Conservation (phyloP, 2,329 filamentous ascomycete genomes). For the Cryphonectria parasitica region DNA sequence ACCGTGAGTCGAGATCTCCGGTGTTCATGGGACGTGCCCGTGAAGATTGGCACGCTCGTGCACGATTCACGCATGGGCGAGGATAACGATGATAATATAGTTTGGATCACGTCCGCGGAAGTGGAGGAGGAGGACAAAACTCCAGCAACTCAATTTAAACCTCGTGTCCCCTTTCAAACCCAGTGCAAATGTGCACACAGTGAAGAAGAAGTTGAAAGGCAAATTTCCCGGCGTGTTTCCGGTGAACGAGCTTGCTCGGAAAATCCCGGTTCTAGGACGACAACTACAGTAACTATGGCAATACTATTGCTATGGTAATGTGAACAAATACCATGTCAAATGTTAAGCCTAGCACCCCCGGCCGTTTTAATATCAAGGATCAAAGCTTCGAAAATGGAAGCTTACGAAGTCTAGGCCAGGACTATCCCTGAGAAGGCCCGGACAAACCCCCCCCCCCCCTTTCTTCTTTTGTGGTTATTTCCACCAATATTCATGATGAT, state of each 20-base stretch:
- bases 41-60: neutral
- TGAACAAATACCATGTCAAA: conserved; percentile 1
- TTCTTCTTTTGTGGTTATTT: neutral
- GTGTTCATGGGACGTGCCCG: neutral
- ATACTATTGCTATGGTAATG: neutral
- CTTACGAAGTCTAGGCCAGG: neutral
- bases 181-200: neutral
- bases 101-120: neutral
- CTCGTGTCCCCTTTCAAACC: neutral
- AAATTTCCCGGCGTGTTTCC: neutral
- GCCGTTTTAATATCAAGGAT: neutral
- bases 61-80: neutral
- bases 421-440: neutral
- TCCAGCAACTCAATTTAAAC: neutral
- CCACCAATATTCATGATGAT: neutral
- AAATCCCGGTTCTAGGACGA: neutral
- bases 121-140: neutral
- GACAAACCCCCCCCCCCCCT: neutral
- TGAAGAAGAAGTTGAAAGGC: neutral
- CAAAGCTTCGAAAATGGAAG: neutral
- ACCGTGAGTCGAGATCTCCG: neutral
- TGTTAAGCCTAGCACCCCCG: neutral
- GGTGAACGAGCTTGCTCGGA: neutral
- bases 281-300: neutral
- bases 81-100: neutral